These are phyloP conservation scores for Magnolia sinica DNA, from an alignment of 164 flowering plant genomes.

Conservation along the genomic window DNA sequence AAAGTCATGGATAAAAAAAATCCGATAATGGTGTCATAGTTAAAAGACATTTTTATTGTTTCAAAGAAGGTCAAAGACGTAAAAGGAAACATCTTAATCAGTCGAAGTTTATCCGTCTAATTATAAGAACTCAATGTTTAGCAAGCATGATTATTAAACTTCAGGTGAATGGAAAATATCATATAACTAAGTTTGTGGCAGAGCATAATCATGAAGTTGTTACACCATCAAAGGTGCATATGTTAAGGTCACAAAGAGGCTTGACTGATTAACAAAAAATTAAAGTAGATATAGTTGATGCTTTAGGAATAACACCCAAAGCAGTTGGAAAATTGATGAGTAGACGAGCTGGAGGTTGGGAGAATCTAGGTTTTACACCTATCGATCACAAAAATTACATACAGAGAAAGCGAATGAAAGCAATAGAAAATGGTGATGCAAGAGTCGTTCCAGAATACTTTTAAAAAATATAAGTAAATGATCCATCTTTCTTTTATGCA, in stretches of 20 bases:
- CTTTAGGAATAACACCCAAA: background rate
- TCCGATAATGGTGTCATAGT: slow-evolving; percentile 36
- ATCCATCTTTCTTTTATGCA: slow-evolving; percentile 10
- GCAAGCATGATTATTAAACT: slow-evolving; percentile 7
- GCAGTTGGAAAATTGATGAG: background rate
- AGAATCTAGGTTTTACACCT: slow-evolving; percentile 3
- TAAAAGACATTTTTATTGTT: slow-evolving; percentile 45
- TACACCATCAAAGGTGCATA: slow-evolving; percentile 10
- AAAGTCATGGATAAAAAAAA: slow-evolving; percentile 37
- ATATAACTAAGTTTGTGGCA: slow-evolving; percentile 62
- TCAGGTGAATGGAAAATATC: slow-evolving; percentile 58
- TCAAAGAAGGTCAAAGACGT: slow-evolving; percentile 24
- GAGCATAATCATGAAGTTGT: slow-evolving; percentile 82
- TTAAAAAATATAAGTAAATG: background rate
- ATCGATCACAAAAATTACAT: slow-evolving; percentile 10
- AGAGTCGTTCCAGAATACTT: background rate
- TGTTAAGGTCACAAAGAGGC: slow-evolving; percentile 70
- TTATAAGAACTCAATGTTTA: slow-evolving; percentile 68
- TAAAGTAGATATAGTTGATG: too few relatives aligned
- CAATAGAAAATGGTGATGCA: background rate
- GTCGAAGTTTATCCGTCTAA: background rate
- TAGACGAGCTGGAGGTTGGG: background rate
- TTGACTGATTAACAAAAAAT: slow-evolving; percentile 22
- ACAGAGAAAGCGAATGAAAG: background rate
- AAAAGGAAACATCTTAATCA: background rate